Percentiles rank a stretch among this genome's conserved stretches.
phyloP scores from a whole-genome alignment of 768 basidiomycete genomes.

The Pleurotus salmoneostramineus region DNA sequence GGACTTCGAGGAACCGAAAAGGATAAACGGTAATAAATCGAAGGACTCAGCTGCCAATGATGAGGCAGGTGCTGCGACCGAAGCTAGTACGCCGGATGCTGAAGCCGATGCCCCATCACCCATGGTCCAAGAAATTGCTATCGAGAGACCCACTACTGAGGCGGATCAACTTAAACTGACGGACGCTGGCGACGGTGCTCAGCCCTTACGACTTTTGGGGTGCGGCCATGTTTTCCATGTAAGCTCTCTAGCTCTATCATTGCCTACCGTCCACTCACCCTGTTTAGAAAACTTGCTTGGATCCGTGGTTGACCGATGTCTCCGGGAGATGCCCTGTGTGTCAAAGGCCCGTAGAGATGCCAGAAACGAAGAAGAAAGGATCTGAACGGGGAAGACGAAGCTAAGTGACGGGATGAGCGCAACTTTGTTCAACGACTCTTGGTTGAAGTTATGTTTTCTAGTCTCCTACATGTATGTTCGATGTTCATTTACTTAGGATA shows the following conservation, averaged over 20 bases:
- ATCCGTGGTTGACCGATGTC: constrained; percentile 84
- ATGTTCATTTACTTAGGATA: constrained; percentile 15
- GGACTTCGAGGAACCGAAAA: constrained; percentile 77
- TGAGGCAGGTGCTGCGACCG: constrained; percentile 9
- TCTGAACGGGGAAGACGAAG: neutral
- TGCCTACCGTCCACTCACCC: constrained; percentile 11
- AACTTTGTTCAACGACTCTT: too few relatives aligned
- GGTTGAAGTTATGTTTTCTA: too few relatives aligned
- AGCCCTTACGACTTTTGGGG: constrained; percentile 68
- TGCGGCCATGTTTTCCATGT: constrained; percentile 94
- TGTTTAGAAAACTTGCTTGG: constrained; percentile 76
- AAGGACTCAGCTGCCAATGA: neutral
- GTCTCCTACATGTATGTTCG: neutral
- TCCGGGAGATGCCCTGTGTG: constrained; percentile 89
- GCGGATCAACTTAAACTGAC: constrained; percentile 46
- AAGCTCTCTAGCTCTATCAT: constrained; percentile 23
- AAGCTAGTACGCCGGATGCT: too few relatives aligned
- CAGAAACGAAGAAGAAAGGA: constrained; percentile 31
- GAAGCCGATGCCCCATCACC: constrained; percentile 6
- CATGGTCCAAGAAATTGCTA: constrained; percentile 22
- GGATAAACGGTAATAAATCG: constrained; percentile 16
- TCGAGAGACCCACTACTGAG: constrained; percentile 33
- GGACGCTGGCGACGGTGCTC: constrained; percentile 73
- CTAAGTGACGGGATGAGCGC: neutral
- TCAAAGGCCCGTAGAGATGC: constrained; percentile 65